Conservation (phyloP, 345 rosid species). For the Mangifera indica region DNA sequence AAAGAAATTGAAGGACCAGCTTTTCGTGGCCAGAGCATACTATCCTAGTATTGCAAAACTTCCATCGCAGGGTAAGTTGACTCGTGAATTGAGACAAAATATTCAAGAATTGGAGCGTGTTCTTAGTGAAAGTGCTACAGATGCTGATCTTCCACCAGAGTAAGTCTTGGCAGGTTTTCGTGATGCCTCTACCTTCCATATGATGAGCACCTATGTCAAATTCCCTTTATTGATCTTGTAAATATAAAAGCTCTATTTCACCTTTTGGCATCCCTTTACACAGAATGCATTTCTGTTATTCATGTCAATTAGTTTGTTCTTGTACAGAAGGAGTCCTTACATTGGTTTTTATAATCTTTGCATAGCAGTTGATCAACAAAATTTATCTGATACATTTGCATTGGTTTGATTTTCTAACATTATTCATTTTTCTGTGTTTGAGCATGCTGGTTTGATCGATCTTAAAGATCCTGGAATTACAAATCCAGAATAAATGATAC, state of each 20-base stretch:
- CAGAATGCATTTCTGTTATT: slow-evolving; percentile 4
- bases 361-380: slow-evolving; percentile 2
- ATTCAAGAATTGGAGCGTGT: slow-evolving; percentile 92
- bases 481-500: slow-evolving; percentile 1
- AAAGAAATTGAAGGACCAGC: slow-evolving; percentile 84
- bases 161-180: slow-evolving; percentile 43
- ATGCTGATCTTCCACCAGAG: slow-evolving; percentile 79
- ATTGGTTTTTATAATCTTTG: background rate
- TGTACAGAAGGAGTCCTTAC: background rate
- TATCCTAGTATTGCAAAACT: slow-evolving; percentile 92
- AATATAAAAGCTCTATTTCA: background rate
- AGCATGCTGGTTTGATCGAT: background rate
- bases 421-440: background rate
- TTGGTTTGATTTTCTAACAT: background rate
- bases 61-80: slow-evolving; percentile 63
- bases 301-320: slow-evolving; percentile 1
- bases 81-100: slow-evolving; percentile 78
- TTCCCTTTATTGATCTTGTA: background rate
- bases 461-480: background rate
- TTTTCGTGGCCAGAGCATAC: slow-evolving; percentile 94
- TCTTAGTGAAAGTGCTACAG: slow-evolving; percentile 85
- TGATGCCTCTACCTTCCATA: slow-evolving; percentile 6
- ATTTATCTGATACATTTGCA: background rate
- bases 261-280: background rate
- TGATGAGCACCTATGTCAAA: background rate